Evolutionary conservation across 2,329 filamentous ascomycete genomes (phyloP), one percentile per base, ranked within the genome.

Genomic region (Alternaria incomplexa): DNA sequence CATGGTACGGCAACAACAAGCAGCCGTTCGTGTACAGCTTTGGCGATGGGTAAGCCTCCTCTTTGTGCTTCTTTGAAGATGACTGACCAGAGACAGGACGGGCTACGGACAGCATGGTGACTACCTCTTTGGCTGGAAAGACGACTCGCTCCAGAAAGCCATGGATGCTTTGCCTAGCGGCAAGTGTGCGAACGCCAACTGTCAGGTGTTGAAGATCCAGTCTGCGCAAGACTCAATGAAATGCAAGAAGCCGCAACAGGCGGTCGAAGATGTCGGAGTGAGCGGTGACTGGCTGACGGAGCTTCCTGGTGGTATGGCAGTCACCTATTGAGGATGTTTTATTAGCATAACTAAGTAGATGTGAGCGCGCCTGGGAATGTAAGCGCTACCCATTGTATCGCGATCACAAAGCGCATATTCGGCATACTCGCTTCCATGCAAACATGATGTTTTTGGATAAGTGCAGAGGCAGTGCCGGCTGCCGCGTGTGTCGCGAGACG

Each of bases 221-320:
- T 73, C 72, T 32, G 73, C 66, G 2, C 59, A 67, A 25, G 70
- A 76, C n/a, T 50, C 73, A 0, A 71, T 68, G 64, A 47, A 50
- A 4, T 77, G 73, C 44, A 75, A 68, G 63, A 77, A 76, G 61
- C 47, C 79, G 30, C 83, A 85, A 67, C 81, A 84, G 67, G 83
- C 84, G 15, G 79, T 80, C 36, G 85, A 86, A 75, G 65, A 81
- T 10, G 83, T 85, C 57, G 74, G 74, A 5, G 61, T 66, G 36
- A 56, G 60, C 22, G 73, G 73, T 23, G 50, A 53, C n/a, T 76
- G 73, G 74, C 44, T 77, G 17, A 69, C 69, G 15, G 64, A 76
- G 58, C 69, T 77, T 56, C 75, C 75, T 12, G 74, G 73, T n/a
- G 73, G 72, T 46, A 66, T 66, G 20, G n/a, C 58, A 4, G 65